Evolutionary conservation across 495 filamentous ascomycete genomes (phyloP).

Genomic region (Aspergillus avenaceus): DNA sequence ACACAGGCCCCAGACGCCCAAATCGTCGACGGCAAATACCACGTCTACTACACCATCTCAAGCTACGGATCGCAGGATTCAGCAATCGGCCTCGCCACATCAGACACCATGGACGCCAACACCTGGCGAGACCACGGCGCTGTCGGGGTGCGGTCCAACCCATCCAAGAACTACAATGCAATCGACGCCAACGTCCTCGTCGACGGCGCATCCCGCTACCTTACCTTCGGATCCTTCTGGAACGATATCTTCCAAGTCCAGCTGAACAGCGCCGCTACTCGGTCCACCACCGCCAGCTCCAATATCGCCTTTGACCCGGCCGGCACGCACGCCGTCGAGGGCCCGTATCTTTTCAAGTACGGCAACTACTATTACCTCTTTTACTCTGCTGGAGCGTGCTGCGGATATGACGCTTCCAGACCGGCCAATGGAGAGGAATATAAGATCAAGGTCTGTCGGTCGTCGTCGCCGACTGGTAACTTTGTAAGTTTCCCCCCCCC

Average conservation of each 20-base stretch:
- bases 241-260: slow-evolving; percentile 60
- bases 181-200: slow-evolving; percentile 66
- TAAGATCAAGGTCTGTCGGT: slow-evolving; percentile 64
- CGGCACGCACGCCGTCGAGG: slow-evolving; percentile 56
- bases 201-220: slow-evolving; percentile 43
- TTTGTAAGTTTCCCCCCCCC: slow-evolving; percentile 39
- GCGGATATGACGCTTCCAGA: slow-evolving; percentile 47
- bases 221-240: slow-evolving; percentile 74
- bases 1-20: slow-evolving; percentile 62
- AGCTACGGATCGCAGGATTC: slow-evolving; percentile 63
- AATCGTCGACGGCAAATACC: slow-evolving; percentile 54
- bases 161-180: slow-evolving; percentile 58
- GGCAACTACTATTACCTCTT: slow-evolving; percentile 67
- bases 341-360: slow-evolving; percentile 52
- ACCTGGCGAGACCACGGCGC: slow-evolving; percentile 54
- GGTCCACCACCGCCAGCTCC: slow-evolving; percentile 29
- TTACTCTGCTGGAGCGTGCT: slow-evolving; percentile 64
- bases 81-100: slow-evolving; percentile 67
- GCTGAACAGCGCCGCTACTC: slow-evolving; percentile 46
- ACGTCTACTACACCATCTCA: slow-evolving; percentile 69
- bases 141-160: slow-evolving; percentile 47
- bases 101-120: slow-evolving; percentile 52
- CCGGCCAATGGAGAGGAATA: slow-evolving; percentile 64
- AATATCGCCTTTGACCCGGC: slow-evolving; percentile 53
- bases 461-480: slow-evolving; percentile 46